Evolutionary conservation across 345 rosid genomes (phyloP).

Genomic region (Populus simonii): DNA sequence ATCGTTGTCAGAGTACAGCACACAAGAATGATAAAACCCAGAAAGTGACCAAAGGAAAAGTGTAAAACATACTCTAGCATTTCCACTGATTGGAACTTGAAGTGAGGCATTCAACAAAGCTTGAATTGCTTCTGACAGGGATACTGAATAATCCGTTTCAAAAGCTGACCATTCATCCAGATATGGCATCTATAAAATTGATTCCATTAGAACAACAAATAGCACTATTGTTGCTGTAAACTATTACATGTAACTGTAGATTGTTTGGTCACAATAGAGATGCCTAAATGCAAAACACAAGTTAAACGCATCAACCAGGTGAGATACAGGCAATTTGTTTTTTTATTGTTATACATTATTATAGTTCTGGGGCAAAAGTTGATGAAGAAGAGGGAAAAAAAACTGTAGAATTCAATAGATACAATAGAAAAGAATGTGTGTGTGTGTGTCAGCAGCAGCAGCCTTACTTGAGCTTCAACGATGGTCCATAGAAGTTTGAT

Average conservation of each 20-base stretch:
- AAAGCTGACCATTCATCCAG: slow-evolving; percentile 63
- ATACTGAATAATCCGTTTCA: slow-evolving; percentile 52
- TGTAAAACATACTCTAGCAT: slow-evolving; percentile 41
- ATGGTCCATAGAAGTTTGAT: slow-evolving; percentile 43
- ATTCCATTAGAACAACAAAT: background rate
- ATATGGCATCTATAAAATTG: slow-evolving; percentile 54
- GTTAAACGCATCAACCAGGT: background rate
- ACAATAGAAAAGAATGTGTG: no score
- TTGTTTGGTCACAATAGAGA: background rate
- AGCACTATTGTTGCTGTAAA: background rate
- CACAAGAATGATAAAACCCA: background rate
- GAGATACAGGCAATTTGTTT: background rate
- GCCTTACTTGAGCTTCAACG: slow-evolving; percentile 68
- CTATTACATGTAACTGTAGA: background rate
- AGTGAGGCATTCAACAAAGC: slow-evolving; percentile 56
- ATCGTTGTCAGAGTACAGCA: background rate
- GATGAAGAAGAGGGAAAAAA: no score
- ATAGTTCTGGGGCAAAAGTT: no score
- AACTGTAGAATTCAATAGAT: background rate
- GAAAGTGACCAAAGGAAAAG: background rate
- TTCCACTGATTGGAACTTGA: slow-evolving; percentile 60
- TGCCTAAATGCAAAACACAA: background rate
- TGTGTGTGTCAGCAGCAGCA: background rate
- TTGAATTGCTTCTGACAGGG: slow-evolving; percentile 56
- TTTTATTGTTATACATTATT: no score